These are phyloP conservation scores for Amborella trichopoda DNA, from an alignment of 164 flowering plant species.

Conservation along the genomic window DNA sequence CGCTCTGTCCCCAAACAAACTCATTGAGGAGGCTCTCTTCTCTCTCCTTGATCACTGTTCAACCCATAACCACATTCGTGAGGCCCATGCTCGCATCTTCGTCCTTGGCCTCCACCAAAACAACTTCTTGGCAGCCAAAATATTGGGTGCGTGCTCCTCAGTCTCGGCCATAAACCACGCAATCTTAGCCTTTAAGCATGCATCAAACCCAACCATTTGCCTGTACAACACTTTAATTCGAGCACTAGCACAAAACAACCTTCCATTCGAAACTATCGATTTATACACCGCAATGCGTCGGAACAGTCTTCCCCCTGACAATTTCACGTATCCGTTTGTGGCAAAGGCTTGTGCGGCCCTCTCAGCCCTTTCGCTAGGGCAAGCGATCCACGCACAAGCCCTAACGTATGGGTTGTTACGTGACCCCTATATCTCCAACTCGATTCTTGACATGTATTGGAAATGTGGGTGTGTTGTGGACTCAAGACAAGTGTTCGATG, in stretches of 20 bases:
- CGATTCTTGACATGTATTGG: conserved; percentile 12
- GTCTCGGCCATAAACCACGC: conserved; percentile 11
- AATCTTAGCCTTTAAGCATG: conserved; percentile 9
- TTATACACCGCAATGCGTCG: conserved; percentile 9
- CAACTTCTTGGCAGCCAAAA: conserved; percentile 12
- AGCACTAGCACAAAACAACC: conserved; percentile 11
- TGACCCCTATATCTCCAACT: conserved; percentile 6
- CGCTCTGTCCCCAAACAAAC: conserved; percentile 5
- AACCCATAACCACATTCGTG: conserved; percentile 7
- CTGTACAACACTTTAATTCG: conserved; percentile 12
- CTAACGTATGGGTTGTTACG: conserved; percentile 5
- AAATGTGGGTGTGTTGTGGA: conserved; percentile 6
- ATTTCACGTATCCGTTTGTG: conserved; percentile 15
- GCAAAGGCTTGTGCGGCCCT: conserved; percentile 13
- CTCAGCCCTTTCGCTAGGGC: conserved; percentile 6
- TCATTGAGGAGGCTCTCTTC: conserved; percentile 11
- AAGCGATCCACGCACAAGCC: conserved; percentile 9
- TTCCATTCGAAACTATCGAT: conserved; percentile 5
- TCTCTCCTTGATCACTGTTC: conserved; percentile 5
- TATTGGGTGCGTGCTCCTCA: conserved; percentile 8
- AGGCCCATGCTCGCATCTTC: conserved; percentile 12
- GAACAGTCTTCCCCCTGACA: conserved; percentile 7
- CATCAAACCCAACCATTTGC: conserved; percentile 9
- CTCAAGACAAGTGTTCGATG: conserved; percentile 9
- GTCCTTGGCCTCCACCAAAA: conserved; percentile 13